Conservation (phyloP, 192 early-diverging fungal species). For the Backusella macrospora region DNA sequence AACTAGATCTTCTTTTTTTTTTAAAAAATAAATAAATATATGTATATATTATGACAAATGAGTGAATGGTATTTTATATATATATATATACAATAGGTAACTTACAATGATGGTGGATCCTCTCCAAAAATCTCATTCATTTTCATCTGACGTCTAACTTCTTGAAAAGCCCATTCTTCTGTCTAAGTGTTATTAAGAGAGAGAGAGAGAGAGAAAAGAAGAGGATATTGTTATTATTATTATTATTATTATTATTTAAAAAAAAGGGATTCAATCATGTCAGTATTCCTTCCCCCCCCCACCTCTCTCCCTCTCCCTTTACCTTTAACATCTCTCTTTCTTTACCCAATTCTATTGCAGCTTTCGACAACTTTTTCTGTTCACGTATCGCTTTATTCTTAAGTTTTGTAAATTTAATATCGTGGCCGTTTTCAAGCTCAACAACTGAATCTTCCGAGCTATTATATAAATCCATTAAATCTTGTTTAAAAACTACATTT, state of each 20-base stretch:
- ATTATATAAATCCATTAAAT: conserved; percentile 5
- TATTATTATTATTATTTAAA: background rate
- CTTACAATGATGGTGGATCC: background rate
- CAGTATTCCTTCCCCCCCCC: too few relatives aligned
- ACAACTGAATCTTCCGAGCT: conserved; percentile 22
- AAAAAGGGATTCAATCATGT: too few relatives aligned
- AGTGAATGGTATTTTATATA: background rate
- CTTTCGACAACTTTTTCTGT: conserved; percentile 67
- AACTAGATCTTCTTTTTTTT: background rate
- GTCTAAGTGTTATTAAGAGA: background rate
- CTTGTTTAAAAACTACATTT: background rate
- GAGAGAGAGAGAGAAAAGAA: too few relatives aligned
- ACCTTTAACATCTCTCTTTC: conserved; percentile 58
- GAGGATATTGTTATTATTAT: background rate
- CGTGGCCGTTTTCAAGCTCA: conserved; percentile 49
- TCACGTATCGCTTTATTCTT: conserved; percentile 63
- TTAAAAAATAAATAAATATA: background rate
- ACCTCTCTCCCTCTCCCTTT: background rate
- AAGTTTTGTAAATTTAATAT: conserved; percentile 46
- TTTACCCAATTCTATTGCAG: conserved; percentile 69
- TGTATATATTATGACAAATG: background rate
- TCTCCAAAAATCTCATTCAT: conserved; percentile 8
- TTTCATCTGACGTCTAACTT: conserved; percentile 22
- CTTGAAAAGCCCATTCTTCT: conserved; percentile 38
- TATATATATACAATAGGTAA: background rate